phyloP scores from a whole-genome alignment of 257 asterid species.

The Nicotiana tabacum region DNA sequence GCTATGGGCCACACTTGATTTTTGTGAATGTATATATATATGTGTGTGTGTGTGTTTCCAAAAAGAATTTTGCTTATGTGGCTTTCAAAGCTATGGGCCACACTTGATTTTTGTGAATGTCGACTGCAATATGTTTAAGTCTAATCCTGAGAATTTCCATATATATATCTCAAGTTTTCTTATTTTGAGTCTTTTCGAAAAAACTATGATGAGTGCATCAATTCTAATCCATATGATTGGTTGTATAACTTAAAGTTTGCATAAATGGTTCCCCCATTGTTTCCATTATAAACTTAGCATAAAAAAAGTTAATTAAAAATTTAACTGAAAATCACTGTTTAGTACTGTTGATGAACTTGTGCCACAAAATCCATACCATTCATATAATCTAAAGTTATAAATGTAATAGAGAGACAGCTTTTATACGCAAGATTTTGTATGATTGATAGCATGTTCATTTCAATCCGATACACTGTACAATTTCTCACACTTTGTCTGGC shows the following conservation, averaged over 20 bases:
- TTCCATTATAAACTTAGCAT: not conserved
- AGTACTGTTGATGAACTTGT: not conserved
- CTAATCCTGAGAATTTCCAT: too few relatives aligned
- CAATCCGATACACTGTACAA: not conserved
- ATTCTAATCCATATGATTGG: not conserved
- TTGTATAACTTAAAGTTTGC: not conserved
- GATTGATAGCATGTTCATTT: not conserved
- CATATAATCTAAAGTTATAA: not conserved
- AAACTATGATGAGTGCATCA: not conserved
- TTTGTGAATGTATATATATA: too few relatives aligned
- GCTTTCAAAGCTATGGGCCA: too few relatives aligned
- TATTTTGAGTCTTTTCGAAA: not conserved
- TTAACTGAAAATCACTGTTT: constrained; percentile 3
- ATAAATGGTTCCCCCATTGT: not conserved
- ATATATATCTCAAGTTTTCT: too few relatives aligned
- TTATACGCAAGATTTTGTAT: not conserved
- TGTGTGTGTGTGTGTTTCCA: too few relatives aligned
- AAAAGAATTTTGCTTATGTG: too few relatives aligned
- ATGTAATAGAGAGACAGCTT: not conserved
- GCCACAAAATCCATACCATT: not conserved
- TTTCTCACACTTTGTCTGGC: not conserved
- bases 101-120: too few relatives aligned
- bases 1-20: too few relatives aligned
- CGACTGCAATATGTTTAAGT: too few relatives aligned
- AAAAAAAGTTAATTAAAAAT: not conserved